Percentiles rank a stretch among this genome's conserved stretches.
Conservation (phyloP, 352 stramenopile species). For the Pythium phragmiticola region DNA sequence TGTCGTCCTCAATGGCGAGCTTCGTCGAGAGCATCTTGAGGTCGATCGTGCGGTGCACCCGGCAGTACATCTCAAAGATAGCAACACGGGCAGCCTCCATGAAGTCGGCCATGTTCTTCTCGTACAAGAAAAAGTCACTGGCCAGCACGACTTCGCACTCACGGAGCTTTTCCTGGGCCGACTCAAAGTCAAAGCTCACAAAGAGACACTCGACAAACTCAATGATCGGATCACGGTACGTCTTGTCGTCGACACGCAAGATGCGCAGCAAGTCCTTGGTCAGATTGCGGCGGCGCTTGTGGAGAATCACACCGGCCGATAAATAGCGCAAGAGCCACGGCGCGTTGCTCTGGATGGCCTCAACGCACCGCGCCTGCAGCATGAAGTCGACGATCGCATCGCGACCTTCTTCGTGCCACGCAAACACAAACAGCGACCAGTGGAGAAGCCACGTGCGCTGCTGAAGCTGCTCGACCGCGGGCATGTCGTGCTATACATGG, state of each 20-base stretch:
- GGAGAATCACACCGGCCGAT: conserved; percentile 96
- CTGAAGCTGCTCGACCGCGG: conserved; percentile 93
- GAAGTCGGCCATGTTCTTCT: conserved; percentile 96
- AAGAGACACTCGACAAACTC: conserved; percentile 98
- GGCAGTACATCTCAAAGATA: conserved; percentile 99
- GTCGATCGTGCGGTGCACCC: conserved; percentile 99
- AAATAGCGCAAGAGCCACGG: conserved; percentile 97
- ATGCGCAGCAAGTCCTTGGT: conserved; percentile 96
- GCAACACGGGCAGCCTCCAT: conserved; percentile 97
- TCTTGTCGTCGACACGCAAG: conserved; percentile 89
- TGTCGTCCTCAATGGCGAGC: conserved; percentile 94
- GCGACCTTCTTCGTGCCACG: conserved; percentile 91
- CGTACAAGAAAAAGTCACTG: conserved; percentile 97
- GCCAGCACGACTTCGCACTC: conserved; percentile 95
- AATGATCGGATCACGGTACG: conserved; percentile 79
- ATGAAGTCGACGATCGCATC: conserved; percentile 98
- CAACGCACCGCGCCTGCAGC: conserved; percentile 89
- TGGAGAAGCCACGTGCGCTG: conserved; percentile 98
- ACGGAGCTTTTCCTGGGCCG: conserved; percentile 91
- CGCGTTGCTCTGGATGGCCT: conserved; percentile 98
- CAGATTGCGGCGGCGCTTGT: conserved; percentile 93
- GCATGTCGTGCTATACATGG: conserved; percentile 54
- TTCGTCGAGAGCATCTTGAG: conserved; percentile 96
- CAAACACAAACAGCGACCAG: conserved; percentile 97
- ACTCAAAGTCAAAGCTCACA: conserved; percentile 99